A percentile compares a stretch with the other conserved stretches of the same genome.
Evolutionary conservation across 352 stramenopile genomes (phyloP).

Genomic region (Phytophthora macrochlamydospora): DNA sequence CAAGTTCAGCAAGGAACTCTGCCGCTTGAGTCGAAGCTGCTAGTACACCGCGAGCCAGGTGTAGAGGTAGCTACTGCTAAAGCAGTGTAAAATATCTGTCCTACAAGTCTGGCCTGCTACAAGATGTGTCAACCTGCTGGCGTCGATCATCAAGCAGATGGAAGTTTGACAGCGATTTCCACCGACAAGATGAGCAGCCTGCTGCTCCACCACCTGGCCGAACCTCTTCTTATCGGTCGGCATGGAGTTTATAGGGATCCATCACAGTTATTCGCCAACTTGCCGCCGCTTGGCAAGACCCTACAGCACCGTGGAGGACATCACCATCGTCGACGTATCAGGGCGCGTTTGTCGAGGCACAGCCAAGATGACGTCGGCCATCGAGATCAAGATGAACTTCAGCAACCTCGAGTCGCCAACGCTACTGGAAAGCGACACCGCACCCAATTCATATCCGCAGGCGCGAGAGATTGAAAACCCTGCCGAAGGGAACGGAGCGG

Average conservation of each 20-base stretch:
- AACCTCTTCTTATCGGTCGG: background rate
- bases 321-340: conserved; percentile 25
- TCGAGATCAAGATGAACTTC: conserved; percentile 24
- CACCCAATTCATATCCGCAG: background rate
- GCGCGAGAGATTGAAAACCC: conserved; percentile 10
- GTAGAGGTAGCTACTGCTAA: no score
- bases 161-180: no score
- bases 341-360: conserved; percentile 16
- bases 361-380: conserved; percentile 16
- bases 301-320: conserved; percentile 5
- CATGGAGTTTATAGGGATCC: background rate
- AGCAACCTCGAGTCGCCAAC: conserved; percentile 22
- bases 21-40: no score
- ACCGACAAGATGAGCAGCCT: no score
- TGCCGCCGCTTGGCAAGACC: conserved; percentile 13
- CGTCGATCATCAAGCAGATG: no score
- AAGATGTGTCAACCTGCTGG: no score
- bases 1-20: no score
- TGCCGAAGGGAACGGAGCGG: conserved; percentile 13
- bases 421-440: conserved; percentile 2
- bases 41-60: no score
- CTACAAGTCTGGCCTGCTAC: no score
- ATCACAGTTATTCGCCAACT: conserved; percentile 6
- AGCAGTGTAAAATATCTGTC: no score
- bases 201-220: no score